Evolutionary conservation across 78 protist genomes (phyloP).

Genomic region (Dictyostelium citrinum): DNA sequence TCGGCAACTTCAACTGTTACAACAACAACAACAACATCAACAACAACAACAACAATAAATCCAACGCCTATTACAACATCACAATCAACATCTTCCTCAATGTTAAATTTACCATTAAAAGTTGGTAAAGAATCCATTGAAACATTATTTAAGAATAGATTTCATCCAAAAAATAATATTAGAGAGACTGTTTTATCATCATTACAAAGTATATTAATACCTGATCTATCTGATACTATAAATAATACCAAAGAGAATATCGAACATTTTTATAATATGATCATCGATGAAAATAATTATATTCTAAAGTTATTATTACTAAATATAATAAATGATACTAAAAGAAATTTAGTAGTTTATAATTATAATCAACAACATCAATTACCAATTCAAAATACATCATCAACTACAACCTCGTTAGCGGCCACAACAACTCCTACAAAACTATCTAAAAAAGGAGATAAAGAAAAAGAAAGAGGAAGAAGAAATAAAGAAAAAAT

Average conservation of each 20-base stretch:
- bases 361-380: slow-evolving; percentile 3
- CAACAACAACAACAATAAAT: neutral
- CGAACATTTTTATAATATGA: neutral
- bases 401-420: neutral
- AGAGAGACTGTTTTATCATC: slow-evolving; percentile 55
- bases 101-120: neutral
- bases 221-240: neutral
- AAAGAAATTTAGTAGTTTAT: slow-evolving; percentile 8
- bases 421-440: neutral
- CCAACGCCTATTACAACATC: neutral
- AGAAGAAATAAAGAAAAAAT: neutral
- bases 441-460: neutral
- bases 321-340: neutral
- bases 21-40: neutral
- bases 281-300: slow-evolving; percentile 1
- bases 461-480: neutral
- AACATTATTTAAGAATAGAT: slow-evolving; percentile 33
- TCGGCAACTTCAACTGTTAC: neutral
- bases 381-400: neutral
- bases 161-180: slow-evolving; percentile 67
- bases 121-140: slow-evolving; percentile 17
- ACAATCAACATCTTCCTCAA: neutral
- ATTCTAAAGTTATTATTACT: neutral
- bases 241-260: neutral
- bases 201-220: neutral